Percentiles rank a stretch among this genome's conserved stretches.
These are phyloP conservation scores for Rubia balearica DNA, from an alignment of 305 asterid species.

Conservation along the genomic window DNA sequence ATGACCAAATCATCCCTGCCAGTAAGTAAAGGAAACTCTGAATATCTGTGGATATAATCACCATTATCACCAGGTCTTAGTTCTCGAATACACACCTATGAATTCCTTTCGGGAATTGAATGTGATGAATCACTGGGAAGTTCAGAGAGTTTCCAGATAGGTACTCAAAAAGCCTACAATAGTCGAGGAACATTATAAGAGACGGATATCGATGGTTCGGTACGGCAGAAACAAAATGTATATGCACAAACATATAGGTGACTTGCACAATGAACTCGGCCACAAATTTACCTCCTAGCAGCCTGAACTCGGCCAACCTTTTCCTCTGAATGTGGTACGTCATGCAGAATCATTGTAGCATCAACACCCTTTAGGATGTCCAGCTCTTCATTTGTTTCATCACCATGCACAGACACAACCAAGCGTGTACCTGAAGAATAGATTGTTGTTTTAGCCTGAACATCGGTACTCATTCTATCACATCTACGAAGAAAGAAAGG, in stretches of 20 bases:
- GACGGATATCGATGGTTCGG: not conserved
- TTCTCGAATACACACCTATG: constrained; percentile 56
- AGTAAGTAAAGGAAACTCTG: constrained; percentile 13
- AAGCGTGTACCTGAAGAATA: constrained; percentile 66
- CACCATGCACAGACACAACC: constrained; percentile 79
- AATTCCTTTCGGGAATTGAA: constrained; percentile 58
- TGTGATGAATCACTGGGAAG: constrained; percentile 92
- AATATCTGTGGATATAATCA: constrained; percentile 8
- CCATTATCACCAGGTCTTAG: constrained; percentile 12
- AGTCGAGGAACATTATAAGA: constrained; percentile 7
- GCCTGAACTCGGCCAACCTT: constrained; percentile 93
- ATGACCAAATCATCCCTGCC: constrained; percentile 91
- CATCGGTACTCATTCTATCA: constrained; percentile 1
- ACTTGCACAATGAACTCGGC: not conserved
- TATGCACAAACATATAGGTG: not conserved
- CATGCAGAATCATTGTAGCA: constrained; percentile 78
- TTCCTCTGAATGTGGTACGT: constrained; percentile 64
- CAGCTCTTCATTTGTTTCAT: constrained; percentile 66
- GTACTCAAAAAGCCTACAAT: constrained; percentile 90
- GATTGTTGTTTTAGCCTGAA: constrained; percentile 12
- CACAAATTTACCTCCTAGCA: constrained; percentile 63
- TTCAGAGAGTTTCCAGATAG: constrained; percentile 70
- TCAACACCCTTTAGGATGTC: constrained; percentile 64
- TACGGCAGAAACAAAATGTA: not conserved
- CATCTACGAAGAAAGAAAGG: not conserved